Evolutionary conservation across 768 basidiomycete genomes (phyloP), one percentile per base, ranked within the genome.

Genomic region (Boletus rex-veris): DNA sequence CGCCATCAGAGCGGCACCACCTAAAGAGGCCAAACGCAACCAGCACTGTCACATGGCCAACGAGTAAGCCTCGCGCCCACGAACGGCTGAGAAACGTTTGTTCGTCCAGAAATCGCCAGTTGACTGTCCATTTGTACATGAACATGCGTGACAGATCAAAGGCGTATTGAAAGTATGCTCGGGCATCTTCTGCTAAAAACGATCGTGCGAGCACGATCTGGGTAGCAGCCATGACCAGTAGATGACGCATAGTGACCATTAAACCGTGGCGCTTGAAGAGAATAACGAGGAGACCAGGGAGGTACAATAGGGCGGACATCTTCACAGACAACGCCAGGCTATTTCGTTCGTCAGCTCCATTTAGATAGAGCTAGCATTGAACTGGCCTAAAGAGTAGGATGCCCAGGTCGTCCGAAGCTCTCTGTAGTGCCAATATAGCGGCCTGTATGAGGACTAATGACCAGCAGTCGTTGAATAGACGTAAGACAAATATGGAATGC

Each of bases 391-490:
- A 89, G 4, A 96, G 66, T 50, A 87, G 62, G 9, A 81, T 80
- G 8, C 84, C 90, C 5, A 82, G 48, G 42, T 81, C 80, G 66
- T 90, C 86, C 53, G 79, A 70, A 10, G 78, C 78, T 19, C 67
- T 67, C 58, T 84, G 84, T 57, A 85, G 85, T 2, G 85, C 80
- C 8, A 89, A 64, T 19, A 95, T 77, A 3, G 90, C 80, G 0
- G 79, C 75, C 58, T 92, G 81, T 31, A 87, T 75, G 5, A 81
- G 76, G 16, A 90, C 68, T 0, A 85, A 76, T 3, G 87, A 79
- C 92, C 92, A 94, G 65, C 90, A 91, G 67, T 99, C 97, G 65
- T 98, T 98, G 77, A 99, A 99, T 7, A 98, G 74, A 18, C 97
- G 81, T 48, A 99, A 74, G 12, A 89, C 83, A 68, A 86, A 98